Evolutionary conservation across 2,329 filamentous ascomycete genomes (phyloP), one percentile per base, ranked within the genome.

Genomic region (Neopestalotiopsis sp.): DNA sequence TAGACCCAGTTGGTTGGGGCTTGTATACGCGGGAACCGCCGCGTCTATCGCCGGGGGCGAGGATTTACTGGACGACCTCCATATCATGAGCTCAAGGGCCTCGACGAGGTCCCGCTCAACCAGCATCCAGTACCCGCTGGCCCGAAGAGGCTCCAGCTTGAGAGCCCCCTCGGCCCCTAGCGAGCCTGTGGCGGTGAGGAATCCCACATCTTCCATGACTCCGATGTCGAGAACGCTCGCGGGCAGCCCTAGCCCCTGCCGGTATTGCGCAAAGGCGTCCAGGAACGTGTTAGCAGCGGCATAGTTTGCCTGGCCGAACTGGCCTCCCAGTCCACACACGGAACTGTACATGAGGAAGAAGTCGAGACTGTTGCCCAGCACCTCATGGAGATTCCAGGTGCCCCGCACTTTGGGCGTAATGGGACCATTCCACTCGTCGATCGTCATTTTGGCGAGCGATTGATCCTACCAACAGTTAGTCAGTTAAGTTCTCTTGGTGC

Each of bases 191-290:
- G 24, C 3, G 24, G 57, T 10, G 28, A 70, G 61, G 42, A 62
- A 72, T 14, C 71, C 70, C 2, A 66, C 59, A 30, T 67, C 68
- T 28, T 61, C 56, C 24, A 83, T 69, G 1, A 70, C 68, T 1
- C 80, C 79, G n/a, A 82, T 73, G 66, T 82, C 74, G 5, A 83
- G 74, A 13, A 69, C 67, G 1, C 74, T 73, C 14, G 77, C 80
- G 1, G 78, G 71, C 2, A 79, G 69, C 1, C 77, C 77, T 12
- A 67, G 69, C 2, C 59, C 63, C 5, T 73, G 68, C 5, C 79
- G 74, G 64, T 77, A 78, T 17, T 74, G 72, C 24, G 73, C 76
- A 14, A 81, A 74, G 17, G 72, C 71, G 30, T 79, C 75, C 61
- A 79, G 67, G 71, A 76, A 81, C n/a, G 74, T 72, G 68, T 81